Conservation (phyloP, 2,329 filamentous ascomycete species). For the Pseudogymnoascus sp. region DNA sequence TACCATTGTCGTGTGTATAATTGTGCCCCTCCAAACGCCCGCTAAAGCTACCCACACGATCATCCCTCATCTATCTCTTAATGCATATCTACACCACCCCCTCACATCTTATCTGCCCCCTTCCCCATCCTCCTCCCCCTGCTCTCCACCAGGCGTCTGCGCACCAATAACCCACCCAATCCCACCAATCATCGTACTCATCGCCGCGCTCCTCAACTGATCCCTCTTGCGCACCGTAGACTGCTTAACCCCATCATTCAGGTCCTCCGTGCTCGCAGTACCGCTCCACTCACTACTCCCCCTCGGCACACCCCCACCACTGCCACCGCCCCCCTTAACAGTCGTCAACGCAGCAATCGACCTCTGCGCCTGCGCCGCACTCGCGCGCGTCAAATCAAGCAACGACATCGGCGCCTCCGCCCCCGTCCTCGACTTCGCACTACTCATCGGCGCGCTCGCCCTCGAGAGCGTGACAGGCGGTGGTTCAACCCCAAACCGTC, state of each 20-base stretch:
- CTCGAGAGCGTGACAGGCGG: slow-evolving; percentile 28
- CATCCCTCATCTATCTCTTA: neutral
- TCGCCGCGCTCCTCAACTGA: slow-evolving; percentile 57
- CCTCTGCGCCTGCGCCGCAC: slow-evolving; percentile 48
- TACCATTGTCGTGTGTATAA: neutral
- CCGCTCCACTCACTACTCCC: neutral
- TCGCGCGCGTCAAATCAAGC: slow-evolving; percentile 55
- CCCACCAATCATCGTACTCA: slow-evolving; percentile 57
- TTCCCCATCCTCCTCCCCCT: neutral
- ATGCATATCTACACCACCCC: neutral
- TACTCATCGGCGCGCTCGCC: slow-evolving; percentile 25
- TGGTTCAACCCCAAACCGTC: slow-evolving; percentile 38
- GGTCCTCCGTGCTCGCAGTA: slow-evolving; percentile 30
- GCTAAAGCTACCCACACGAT: neutral
- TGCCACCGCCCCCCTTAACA: neutral
- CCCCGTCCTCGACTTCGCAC: slow-evolving; percentile 27
- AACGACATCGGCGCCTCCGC: slow-evolving; percentile 57
- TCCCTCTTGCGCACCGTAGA: slow-evolving; percentile 60
- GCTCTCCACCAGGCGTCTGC: slow-evolving; percentile 29
- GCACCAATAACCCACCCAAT: slow-evolving; percentile 62
- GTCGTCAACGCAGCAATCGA: slow-evolving; percentile 44
- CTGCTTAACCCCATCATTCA: slow-evolving; percentile 34
- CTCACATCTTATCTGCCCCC: neutral
- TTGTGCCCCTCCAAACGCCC: neutral
- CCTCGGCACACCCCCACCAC: neutral